Percentiles rank a stretch among this genome's conserved stretches.
phyloP scores from a whole-genome alignment of 371 early-diverging fungal species.

The Coemansia sp. region DNA sequence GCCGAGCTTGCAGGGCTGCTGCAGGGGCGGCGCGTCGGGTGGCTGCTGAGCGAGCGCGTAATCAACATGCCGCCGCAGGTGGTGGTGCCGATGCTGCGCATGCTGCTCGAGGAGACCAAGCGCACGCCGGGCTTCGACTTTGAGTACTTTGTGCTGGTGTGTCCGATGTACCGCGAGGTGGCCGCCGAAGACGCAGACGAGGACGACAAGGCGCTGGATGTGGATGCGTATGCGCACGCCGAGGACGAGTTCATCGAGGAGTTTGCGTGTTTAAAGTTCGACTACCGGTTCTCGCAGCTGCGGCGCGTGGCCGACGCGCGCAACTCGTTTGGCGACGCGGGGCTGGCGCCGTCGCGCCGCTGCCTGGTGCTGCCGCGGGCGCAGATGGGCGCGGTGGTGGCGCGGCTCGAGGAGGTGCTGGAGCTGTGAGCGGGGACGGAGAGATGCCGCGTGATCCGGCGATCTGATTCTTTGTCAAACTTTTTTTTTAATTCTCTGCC shows the following conservation, averaged over 20 bases:
- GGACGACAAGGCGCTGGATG: constrained; percentile 12
- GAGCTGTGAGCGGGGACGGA: neutral
- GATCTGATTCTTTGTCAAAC: neutral
- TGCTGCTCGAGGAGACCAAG: constrained; percentile 82
- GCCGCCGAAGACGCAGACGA: constrained; percentile 45
- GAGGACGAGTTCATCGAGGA: constrained; percentile 89
- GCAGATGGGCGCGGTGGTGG: constrained; percentile 61
- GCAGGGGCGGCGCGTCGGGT: constrained; percentile 54
- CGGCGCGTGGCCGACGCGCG: constrained; percentile 69
- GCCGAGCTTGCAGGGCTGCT: constrained; percentile 55
- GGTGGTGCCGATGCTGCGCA: constrained; percentile 82
- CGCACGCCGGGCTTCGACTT: constrained; percentile 75
- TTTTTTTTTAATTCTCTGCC: constrained; percentile 1
- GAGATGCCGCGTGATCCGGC: neutral
- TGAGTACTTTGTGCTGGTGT: constrained; percentile 78
- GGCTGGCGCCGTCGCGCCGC: constrained; percentile 75
- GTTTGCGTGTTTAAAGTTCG: constrained; percentile 59
- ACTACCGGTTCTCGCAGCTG: constrained; percentile 58
- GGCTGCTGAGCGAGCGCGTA: constrained; percentile 83
- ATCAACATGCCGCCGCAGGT: constrained; percentile 96
- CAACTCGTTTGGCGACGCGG: constrained; percentile 81
- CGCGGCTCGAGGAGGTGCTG: constrained; percentile 26
- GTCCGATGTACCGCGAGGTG: constrained; percentile 83
- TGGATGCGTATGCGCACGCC: constrained; percentile 57
- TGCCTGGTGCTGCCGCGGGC: constrained; percentile 68